Evolutionary conservation across 2,329 filamentous ascomycete genomes (phyloP).

Genomic region (Rhynchosporium agropyri): DNA sequence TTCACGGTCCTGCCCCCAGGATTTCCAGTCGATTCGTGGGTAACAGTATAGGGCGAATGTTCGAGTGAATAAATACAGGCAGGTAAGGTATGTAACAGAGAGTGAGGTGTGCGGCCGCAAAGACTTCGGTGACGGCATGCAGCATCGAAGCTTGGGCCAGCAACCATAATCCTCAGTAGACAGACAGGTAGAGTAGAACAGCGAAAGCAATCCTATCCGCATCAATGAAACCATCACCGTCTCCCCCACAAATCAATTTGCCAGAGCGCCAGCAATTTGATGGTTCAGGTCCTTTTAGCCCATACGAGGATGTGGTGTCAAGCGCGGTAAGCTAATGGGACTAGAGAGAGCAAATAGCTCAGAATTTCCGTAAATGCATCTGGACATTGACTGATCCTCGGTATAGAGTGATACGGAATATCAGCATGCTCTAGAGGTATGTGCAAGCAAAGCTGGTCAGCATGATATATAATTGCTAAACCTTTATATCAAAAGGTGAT

Average conservation of each 20-base stretch:
- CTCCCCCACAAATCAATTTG: conserved; percentile 26
- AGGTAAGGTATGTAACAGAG: neutral
- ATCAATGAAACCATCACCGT: conserved; percentile 26
- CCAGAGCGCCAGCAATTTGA: conserved; percentile 27
- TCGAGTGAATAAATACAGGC: neutral
- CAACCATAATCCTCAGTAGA: neutral
- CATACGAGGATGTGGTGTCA: conserved; percentile 30
- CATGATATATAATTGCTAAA: conserved; percentile 12
- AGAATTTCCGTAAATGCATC: neutral
- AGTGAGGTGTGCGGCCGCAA: conserved; percentile 5
- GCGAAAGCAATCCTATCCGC: conserved; percentile 1
- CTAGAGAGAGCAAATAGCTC: conserved; percentile 3
- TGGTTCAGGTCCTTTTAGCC: conserved; percentile 24
- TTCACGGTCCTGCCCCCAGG: neutral
- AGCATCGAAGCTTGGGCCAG: neutral
- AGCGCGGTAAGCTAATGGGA: neutral
- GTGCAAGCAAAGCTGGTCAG: neutral
- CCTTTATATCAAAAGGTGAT: conserved; percentile 50
- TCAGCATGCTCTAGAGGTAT: conserved; percentile 50
- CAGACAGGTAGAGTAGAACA: neutral
- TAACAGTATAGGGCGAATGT: neutral
- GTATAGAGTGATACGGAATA: conserved; percentile 39
- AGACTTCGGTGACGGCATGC: conserved; percentile 7
- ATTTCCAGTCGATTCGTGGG: neutral
- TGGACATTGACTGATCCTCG: neutral